Evolutionary conservation across 345 rosid species (phyloP).

Genomic region (Cardamine chenopodiifolia): DNA sequence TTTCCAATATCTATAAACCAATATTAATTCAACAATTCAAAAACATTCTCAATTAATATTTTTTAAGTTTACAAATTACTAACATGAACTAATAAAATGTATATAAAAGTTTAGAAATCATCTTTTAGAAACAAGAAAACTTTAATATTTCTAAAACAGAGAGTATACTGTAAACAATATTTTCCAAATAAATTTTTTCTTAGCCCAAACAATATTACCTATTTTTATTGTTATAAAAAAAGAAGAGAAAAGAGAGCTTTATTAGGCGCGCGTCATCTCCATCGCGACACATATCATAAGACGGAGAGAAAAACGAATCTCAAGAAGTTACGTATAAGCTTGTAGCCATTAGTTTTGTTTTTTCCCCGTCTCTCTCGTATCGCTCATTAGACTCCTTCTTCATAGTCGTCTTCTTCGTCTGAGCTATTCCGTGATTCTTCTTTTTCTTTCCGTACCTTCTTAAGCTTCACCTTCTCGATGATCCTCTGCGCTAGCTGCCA

Average conservation of each 20-base stretch:
- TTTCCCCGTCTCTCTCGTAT: neutral
- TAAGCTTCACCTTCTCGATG: conserved; percentile 33
- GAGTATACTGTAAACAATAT: no score
- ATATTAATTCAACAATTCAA: no score
- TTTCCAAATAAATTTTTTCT: no score
- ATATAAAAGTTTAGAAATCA: no score
- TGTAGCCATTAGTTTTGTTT: neutral
- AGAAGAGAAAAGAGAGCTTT: neutral
- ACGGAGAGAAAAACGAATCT: conserved; percentile 41
- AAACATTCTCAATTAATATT: no score
- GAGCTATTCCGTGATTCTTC: conserved; percentile 6
- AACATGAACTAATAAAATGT: no score
- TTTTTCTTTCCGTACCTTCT: neutral
- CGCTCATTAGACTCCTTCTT: conserved; percentile 4
- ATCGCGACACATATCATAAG: conserved; percentile 32
- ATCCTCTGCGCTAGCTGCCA: conserved; percentile 24
- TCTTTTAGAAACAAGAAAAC: no score
- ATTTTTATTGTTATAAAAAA: neutral
- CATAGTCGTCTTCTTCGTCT: neutral
- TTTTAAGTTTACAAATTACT: no score
- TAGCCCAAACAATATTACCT: neutral
- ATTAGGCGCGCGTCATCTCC: conserved; percentile 38
- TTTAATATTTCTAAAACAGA: no score
- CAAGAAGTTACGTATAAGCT: conserved; percentile 30
- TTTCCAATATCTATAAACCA: no score